Evolutionary conservation across 2,329 filamentous ascomycete genomes (phyloP), one percentile per base, ranked within the genome.

Genomic region (Botrytis elliptica): DNA sequence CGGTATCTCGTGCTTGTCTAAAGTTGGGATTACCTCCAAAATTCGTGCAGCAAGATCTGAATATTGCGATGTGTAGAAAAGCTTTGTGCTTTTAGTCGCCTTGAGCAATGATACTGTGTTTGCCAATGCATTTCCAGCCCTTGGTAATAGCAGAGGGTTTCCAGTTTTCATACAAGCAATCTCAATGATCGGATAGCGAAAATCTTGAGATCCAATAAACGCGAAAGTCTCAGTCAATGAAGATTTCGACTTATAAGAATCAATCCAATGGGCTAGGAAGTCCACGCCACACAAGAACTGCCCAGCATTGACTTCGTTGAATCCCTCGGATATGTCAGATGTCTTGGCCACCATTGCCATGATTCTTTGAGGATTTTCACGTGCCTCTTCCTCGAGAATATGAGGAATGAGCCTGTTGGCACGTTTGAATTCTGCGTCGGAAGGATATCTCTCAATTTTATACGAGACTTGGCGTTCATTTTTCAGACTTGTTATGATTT

Each of bases 151-250:
- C 0, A 79, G 55, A 8, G 75, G 75, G 5, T 77, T 72, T 44
- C 70, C 63, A 4, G 63, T 60, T n/a, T 74, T 74, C 59, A 74
- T 74, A 12, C 63, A 70, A 57, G 70, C 73, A 57, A 74, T 20
- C 7, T 71, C 63, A 16, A 73, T 69, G 25, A 74, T 22, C 71
- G 73, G 7, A 71, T 79, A 79, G 25, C 78, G 72, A 42, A 77
- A 77, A 46, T 79, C 78, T 25, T 79, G 76, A 14, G 74, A 18
- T 14, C 78, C 78, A n/a, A 78, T 70, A 67, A 74, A 79, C 20
- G 70, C 73, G 62, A 79, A 75, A 1, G 75, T 71, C 33, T 74
- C 60, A 14, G 16, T 55, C 10, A 66, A 38, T 14, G 52, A 55
- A 29, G 25, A 20, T 8, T 63, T 40, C 16, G 73, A 40, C 33